phyloP scores from a whole-genome alignment of 345 rosid genomes.

The Citrus trifoliata region DNA sequence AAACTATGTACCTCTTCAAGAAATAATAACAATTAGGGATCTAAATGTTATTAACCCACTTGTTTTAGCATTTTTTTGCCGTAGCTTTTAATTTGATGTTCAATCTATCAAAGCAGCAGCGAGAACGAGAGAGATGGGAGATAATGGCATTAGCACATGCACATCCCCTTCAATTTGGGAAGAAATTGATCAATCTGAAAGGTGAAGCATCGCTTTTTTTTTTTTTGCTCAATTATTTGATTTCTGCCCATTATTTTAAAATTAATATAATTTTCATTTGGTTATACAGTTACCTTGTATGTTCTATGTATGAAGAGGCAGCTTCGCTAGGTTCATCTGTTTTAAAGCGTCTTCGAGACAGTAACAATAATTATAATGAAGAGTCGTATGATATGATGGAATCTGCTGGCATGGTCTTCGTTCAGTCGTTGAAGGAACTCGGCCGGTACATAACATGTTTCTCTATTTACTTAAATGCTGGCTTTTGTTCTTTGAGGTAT shows the following conservation, averaged over 20 bases:
- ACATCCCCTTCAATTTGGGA: constrained; percentile 33
- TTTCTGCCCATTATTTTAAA: too few relatives aligned
- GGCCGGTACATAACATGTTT: constrained; percentile 37
- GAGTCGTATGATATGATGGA: constrained; percentile 42
- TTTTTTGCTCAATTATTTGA: too few relatives aligned
- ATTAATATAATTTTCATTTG: not conserved
- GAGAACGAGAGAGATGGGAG: not conserved
- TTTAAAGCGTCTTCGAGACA: constrained; percentile 29
- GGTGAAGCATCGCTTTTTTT: constrained; percentile 18
- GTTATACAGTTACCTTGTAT: constrained; percentile 60
- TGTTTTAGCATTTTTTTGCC: too few relatives aligned
- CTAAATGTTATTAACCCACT: too few relatives aligned
- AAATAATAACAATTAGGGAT: not conserved
- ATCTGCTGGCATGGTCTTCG: constrained; percentile 78
- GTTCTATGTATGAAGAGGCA: constrained; percentile 78
- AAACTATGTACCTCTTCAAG: too few relatives aligned
- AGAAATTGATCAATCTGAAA: constrained; percentile 45
- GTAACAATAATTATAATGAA: constrained; percentile 10
- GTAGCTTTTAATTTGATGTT: not conserved
- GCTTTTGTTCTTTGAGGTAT: not conserved
- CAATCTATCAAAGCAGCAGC: not conserved
- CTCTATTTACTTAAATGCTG: not conserved
- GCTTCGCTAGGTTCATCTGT: constrained; percentile 53
- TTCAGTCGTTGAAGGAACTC: constrained; percentile 69
- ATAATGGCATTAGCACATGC: not conserved